Evolutionary conservation across 108 stramenopile genomes (phyloP), one percentile per base, ranked within the genome.

Genomic region (Nitzschia sp.): DNA sequence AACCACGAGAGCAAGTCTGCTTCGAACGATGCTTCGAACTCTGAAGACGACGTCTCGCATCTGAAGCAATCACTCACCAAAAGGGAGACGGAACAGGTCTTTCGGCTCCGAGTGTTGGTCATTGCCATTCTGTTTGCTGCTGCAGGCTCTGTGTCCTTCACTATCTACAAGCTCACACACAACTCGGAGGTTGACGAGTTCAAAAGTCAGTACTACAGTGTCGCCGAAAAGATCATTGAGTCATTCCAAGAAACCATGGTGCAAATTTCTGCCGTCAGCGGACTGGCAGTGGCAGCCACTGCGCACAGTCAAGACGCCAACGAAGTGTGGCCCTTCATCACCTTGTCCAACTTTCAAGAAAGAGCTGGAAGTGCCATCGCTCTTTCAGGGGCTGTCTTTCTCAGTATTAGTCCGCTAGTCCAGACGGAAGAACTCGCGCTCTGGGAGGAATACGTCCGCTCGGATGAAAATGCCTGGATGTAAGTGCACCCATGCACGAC

Each of bases 341-440:
- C 64, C 25, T 12, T 65, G 15, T 26, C 50, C 12, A 65, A 65
- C 64, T 65, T 65, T 21, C 64, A 65, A 52, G 34, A 65, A 39
- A 11, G 24, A 26, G 64, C 51, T 51, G 51, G 64, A 17, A 65
- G 51, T 65, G 64, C 43, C 7, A 5, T 15, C 14, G 17, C 22
- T n/a, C 29, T 65, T 12, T 65, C 64, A 10, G 51, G 64, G 0
- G 64, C 64, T 17, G 25, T 52, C 34, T 65, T 46, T 52, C 50
- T 65, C 34, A 39, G 51, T 38, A 17, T 65, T 10, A 53, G 34
- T 24, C 64, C 64, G 0, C 34, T 65, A 3, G 64, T 65, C 22
- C 2, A 2, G 0, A 51, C 12, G 34, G 51, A 52, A 1, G 21
- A 65, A n/a, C 51, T 65, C 10, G 42, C 50, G 3, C 14, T 9